Evolutionary conservation across 169 alveolate species (phyloP), one percentile per base, ranked within the genome.

Genomic region (Plasmodium coatneyi): DNA sequence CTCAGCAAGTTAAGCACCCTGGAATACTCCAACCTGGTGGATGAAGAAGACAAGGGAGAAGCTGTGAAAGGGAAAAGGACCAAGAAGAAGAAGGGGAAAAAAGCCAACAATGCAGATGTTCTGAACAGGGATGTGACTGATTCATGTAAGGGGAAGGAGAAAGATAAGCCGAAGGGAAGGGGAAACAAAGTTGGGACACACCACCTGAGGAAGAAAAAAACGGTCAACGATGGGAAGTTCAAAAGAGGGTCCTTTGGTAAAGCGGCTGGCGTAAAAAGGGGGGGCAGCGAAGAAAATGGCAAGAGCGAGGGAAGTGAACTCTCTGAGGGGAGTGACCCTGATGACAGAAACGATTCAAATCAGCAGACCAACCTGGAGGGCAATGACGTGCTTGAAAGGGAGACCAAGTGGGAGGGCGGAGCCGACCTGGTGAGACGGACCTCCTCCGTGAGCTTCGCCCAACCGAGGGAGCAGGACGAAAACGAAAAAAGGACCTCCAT

Each of bases 401-500:
- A 80, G 56, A 6, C 6, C 19, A 80, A 80, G 39, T 19, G 39
- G 39, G 19, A n/a, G 19, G 36, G 60, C 32, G 60, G 56, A 39
- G 60, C 43, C 30, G 56, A 80, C 76, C 14, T 36, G 56, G 39
- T 80, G 12, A 39, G 10, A 25, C 46, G 34, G 4, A 10, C n/a
- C 7, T 39, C 25, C 46, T 34, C 82, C 16, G 43, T 74, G n/a
- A 25, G 54, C 54, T 74, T 74, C 28, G 22, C 46, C 14, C 25
- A 80, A 36, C 86, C 32, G 49, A 91, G 60, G 76, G 95, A 72
- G 78, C 83, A 60, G 71, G 83, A 80, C 49, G 74, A 66, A 54
- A 81, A 82, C 54, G 84, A 91, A 81, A 91, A 91, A 71, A 56
- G 95, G n/a, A 91, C 91, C 16, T 91, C 91, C 56, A 91, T 91